phyloP scores from a whole-genome alignment of 2,329 filamentous ascomycete species.

The Aspergillus latus region DNA sequence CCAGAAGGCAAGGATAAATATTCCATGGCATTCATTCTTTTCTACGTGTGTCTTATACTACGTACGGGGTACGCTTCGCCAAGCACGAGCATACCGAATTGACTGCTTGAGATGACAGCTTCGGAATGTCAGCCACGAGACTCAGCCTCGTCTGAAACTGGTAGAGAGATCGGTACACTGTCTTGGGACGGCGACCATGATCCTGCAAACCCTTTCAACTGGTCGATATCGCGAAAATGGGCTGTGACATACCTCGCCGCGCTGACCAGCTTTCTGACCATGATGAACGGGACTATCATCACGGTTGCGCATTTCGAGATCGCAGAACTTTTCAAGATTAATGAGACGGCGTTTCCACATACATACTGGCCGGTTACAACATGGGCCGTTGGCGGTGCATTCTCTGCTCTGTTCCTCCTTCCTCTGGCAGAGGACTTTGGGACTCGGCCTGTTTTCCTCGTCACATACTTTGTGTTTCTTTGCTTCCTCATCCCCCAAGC shows the following conservation, averaged over 20 bases:
- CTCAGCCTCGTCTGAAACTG: neutral
- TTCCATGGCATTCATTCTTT: neutral
- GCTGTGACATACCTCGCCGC: slow-evolving; percentile 19
- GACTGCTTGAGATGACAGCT: neutral
- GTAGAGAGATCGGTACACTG: neutral
- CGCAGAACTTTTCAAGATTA: slow-evolving; percentile 17
- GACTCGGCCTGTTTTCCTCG: slow-evolving; percentile 40
- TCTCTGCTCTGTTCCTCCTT: slow-evolving; percentile 21
- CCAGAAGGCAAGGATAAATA: neutral
- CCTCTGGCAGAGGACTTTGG: slow-evolving; percentile 25
- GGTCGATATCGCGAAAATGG: slow-evolving; percentile 21
- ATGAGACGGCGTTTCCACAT: slow-evolving; percentile 19
- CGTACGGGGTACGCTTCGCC: no score
- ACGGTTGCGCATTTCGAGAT: slow-evolving; percentile 21
- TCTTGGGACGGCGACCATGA: slow-evolving; percentile 5
- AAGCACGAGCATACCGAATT: no score
- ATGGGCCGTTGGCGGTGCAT: slow-evolving; percentile 22
- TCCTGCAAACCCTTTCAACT: slow-evolving; percentile 23
- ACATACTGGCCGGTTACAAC: slow-evolving; percentile 24
- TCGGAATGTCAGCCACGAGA: neutral
- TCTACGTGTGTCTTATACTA: no score
- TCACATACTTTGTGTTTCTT: slow-evolving; percentile 40
- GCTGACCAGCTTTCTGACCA: slow-evolving; percentile 22
- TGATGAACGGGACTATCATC: slow-evolving; percentile 24
- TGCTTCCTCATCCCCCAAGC: slow-evolving; percentile 47